Evolutionary conservation across 2,329 filamentous ascomycete species (phyloP).

Genomic region (Colletotrichum liriopes): DNA sequence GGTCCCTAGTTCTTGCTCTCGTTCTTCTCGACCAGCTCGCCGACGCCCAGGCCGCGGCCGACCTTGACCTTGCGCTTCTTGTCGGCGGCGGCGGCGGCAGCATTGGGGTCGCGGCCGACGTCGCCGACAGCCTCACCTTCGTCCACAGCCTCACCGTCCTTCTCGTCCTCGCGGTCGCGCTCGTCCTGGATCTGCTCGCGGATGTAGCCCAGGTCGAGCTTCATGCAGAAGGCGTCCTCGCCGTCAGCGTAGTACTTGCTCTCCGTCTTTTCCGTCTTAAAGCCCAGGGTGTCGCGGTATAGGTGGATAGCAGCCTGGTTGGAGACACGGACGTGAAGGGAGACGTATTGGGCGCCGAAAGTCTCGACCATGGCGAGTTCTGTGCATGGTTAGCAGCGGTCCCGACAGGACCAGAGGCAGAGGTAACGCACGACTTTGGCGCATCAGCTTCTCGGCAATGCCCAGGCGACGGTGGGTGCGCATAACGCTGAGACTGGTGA

Average conservation of each 20-base stretch:
- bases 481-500: slow-evolving; percentile 96
- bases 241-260: slow-evolving; percentile 96
- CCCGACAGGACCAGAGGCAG: slow-evolving; percentile 6
- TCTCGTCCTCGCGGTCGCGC: slow-evolving; percentile 58
- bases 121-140: slow-evolving; percentile 82
- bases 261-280: slow-evolving; percentile 89
- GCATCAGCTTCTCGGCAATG: slow-evolving; percentile 97
- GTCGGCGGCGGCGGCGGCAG: slow-evolving; percentile 56
- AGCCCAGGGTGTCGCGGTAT: slow-evolving; percentile 93
- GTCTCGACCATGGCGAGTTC: slow-evolving; percentile 98
- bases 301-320: slow-evolving; percentile 93
- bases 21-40: slow-evolving; percentile 81
- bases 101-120: slow-evolving; percentile 68
- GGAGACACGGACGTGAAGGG: slow-evolving; percentile 93
- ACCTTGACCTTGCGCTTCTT: slow-evolving; percentile 90
- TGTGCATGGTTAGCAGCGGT: background rate
- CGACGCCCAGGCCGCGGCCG: slow-evolving; percentile 84
- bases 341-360: slow-evolving; percentile 92
- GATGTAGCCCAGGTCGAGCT: slow-evolving; percentile 82
- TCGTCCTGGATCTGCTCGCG: slow-evolving; percentile 63
- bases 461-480: slow-evolving; percentile 91
- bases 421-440: slow-evolving; percentile 84
- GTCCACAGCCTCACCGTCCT: slow-evolving; percentile 63
- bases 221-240: slow-evolving; percentile 96
- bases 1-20: slow-evolving; percentile 66